Conservation (phyloP, 108 stramenopile species). For the Chaetoceros muelleri region DNA sequence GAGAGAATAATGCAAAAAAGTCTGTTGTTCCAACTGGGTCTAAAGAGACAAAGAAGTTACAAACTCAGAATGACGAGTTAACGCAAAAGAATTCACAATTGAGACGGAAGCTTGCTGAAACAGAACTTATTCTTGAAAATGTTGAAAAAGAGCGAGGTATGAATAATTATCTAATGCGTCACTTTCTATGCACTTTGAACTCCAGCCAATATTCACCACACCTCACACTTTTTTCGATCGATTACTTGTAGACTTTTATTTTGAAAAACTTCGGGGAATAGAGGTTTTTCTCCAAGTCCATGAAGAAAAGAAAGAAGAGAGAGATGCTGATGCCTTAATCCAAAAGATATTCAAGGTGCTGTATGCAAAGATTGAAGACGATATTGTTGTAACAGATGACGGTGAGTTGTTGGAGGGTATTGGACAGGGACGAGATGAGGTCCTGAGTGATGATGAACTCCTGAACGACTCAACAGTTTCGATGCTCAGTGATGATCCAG, state of each 20-base stretch:
- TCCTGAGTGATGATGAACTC: background rate
- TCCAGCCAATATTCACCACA: no score
- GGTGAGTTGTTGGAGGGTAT: conserved; percentile 17
- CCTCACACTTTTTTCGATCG: no score
- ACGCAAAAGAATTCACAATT: background rate
- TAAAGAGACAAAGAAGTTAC: background rate
- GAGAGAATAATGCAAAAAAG: conserved; percentile 3
- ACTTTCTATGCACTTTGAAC: no score
- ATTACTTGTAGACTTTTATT: conserved; percentile 99
- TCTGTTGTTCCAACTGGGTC: background rate
- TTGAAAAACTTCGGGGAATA: conserved; percentile 89
- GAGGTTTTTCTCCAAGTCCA: conserved; percentile 87
- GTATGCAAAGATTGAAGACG: conserved; percentile 51
- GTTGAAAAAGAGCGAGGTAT: conserved; percentile 35
- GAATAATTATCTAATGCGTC: no score
- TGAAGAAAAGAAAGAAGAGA: conserved; percentile 51
- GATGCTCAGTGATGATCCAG: background rate
- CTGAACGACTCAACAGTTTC: background rate
- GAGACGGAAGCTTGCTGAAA: background rate
- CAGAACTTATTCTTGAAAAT: conserved; percentile 13
- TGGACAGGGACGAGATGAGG: background rate
- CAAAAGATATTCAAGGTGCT: conserved; percentile 69
- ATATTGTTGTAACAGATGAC: conserved; percentile 34
- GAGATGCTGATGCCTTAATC: conserved; percentile 31
- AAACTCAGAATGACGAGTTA: background rate